Base-by-base conservation (phyloP, 306 rosid genomes). In the Mimosa bimucronata region DNA sequence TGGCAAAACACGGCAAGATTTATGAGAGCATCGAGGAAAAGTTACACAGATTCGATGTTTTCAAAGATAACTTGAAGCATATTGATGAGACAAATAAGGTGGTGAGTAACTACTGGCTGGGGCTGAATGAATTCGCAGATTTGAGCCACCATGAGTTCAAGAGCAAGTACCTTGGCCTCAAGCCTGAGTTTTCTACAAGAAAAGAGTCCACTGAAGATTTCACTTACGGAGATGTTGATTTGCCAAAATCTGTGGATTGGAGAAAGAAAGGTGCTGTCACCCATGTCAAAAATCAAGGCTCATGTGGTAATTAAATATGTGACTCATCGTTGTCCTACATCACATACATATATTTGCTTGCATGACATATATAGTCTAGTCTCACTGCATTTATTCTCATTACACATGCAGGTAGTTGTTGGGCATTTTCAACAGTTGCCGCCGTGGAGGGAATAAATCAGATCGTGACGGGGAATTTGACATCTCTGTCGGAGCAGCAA, bases 251-350 rank as follows among this genome's bases (percentile, higher is more conserved):
- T 2, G 89, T 91, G 50, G 93, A 89, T 48, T 89, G 97, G 93
- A 89, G 97, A 79, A 89, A 83, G 88, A 89, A 91, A 84, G 97
- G 93, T n/a, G 93, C 92, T 14, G 97, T 91, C 4, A 83, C 92
- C 58, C 37, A 18, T 0, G 88, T 89, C 71, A 89, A 89, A 82
- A 91, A 91, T 67, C 97, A 91, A 81, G 97, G 97, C 7, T 88
- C 92, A 81, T 91, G 94, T 15, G 97, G 97, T 91, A 83, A 62
- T 14, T 62, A 62, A 62, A 30, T 30, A 16, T 11, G 2, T 11
- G 62, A 55, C 7, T 55, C 30, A 25, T 58, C 21, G 65, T 23
- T 23, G 16, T 13, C 65, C 31, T 23, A 2, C 16, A 55, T 2
- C 62, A 8, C 31, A 21, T 7, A 53, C 25, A 19, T 3, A 53